Evolutionary conservation across 2,329 filamentous ascomycete genomes (phyloP), one percentile per base, ranked within the genome.

Genomic region (Escovopsis weberi): DNA sequence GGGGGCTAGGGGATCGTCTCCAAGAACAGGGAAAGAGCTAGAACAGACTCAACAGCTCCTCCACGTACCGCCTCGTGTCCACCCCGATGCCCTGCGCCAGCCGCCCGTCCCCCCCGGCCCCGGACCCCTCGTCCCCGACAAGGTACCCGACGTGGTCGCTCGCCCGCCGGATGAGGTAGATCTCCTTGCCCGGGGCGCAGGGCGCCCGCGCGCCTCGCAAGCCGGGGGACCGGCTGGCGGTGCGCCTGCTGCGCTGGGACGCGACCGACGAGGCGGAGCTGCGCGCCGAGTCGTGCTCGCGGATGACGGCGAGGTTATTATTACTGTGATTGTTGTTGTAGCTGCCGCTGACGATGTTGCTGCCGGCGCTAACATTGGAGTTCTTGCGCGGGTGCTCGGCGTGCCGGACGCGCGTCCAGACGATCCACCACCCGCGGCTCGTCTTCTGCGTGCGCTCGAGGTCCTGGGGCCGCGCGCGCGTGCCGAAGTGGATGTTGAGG

Each of bases 21-120:
- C 15, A 15, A 15, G 15, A 15, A 15, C 15, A 15, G 15, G 15
- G 15, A 15, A 18, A 37, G 18, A 18, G 28, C 63, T 30, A 64
- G 23, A 37, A 46, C 54, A 86, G 57, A 53, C 70, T 84, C 57
- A 87, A 62, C 43, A 88, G 56, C 1, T 77, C 78, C 57, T 87
- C 82, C 4, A 87, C 75, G 58, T 87, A 87, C 55, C 72, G 74
- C 58, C 78, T 72, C 28, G 82, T 85, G 64, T 88, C 83, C 32
- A 87, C 70, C 0, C 83, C 83, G 48, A 88, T 85, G 0, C 82
- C 83, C 53, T 84, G 78, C 0, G 74, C 77, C 49, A 86, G 59
- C 43, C 72, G 71, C 18, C 69, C 72, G 23, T 72, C 73, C 37
- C 74, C 73, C 37, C 74, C 64, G 44, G 68, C 53, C 38, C 60